These are phyloP conservation scores for Pestalotiopsis sp. DNA, from an alignment of 2,329 filamentous ascomycete species.

Conservation along the genomic window DNA sequence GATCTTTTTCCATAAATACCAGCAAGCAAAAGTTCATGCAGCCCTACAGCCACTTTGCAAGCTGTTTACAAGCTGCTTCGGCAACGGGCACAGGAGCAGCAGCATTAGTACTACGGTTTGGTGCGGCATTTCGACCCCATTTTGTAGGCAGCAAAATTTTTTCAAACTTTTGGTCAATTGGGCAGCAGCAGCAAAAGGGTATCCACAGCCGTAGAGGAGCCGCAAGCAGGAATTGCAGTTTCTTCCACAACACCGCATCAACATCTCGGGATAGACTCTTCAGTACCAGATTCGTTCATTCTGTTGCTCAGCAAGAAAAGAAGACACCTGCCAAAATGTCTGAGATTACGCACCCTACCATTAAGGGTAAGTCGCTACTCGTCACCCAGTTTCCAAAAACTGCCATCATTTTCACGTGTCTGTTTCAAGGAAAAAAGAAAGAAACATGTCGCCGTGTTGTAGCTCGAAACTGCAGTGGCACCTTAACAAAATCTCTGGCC, in stretches of 20 bases:
- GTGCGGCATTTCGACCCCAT: conserved; percentile 8
- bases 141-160: conserved; percentile 7
- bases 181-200: conserved; percentile 11
- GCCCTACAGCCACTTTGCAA: not conserved
- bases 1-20: not conserved
- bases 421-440: not conserved
- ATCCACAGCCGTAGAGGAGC: conserved; percentile 5
- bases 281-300: not conserved
- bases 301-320: not conserved
- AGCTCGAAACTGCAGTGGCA: not conserved
- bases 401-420: not conserved
- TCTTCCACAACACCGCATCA: conserved; percentile 2
- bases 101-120: not conserved
- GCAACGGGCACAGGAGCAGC: not conserved
- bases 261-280: not conserved
- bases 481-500: not conserved
- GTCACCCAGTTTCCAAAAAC: conserved; percentile 6
- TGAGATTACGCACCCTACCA: conserved; percentile 59
- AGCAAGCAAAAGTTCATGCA: not conserved
- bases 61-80: not conserved
- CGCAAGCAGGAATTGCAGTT: conserved; percentile 1
- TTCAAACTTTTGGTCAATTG: conserved; percentile 10
- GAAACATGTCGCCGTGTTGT: not conserved
- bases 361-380: conserved; percentile 50
- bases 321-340: conserved; percentile 40